phyloP scores from a whole-genome alignment of 2,329 filamentous ascomycete genomes.

The Penicillium concentricum region DNA sequence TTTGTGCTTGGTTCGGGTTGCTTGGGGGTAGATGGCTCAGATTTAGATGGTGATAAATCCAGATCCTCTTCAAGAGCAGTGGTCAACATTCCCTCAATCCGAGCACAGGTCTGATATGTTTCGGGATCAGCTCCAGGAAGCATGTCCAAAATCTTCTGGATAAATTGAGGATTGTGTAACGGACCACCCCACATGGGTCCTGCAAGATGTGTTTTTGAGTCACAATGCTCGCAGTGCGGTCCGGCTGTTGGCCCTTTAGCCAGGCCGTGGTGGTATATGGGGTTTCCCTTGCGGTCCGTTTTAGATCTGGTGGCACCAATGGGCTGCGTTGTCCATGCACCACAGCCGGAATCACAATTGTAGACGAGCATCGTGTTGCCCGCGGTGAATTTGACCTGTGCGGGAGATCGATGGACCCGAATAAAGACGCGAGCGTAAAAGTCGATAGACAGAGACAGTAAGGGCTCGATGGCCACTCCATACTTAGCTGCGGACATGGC shows the following conservation, averaged over 20 bases:
- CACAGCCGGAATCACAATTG: slow-evolving; percentile 85
- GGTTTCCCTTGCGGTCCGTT: slow-evolving; percentile 67
- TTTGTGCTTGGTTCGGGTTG: not conserved
- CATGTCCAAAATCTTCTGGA: slow-evolving; percentile 72
- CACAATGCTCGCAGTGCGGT: slow-evolving; percentile 76
- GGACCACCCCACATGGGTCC: slow-evolving; percentile 95
- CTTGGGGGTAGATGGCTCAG: slow-evolving; percentile 5
- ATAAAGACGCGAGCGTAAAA: slow-evolving; percentile 93
- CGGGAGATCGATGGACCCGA: slow-evolving; percentile 72
- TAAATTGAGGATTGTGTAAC: slow-evolving; percentile 79
- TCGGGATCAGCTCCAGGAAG: slow-evolving; percentile 65
- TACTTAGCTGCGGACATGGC: slow-evolving; percentile 79
- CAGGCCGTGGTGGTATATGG: slow-evolving; percentile 76
- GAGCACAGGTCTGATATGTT: slow-evolving; percentile 74
- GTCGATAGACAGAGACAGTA: slow-evolving; percentile 91
- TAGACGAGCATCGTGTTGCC: slow-evolving; percentile 93
- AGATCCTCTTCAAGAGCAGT: slow-evolving; percentile 77
- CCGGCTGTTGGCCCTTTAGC: slow-evolving; percentile 68
- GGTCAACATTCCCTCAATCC: slow-evolving; percentile 88
- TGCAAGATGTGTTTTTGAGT: slow-evolving; percentile 78
- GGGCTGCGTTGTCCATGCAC: slow-evolving; percentile 83
- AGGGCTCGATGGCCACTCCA: slow-evolving; percentile 82
- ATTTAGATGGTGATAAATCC: slow-evolving; percentile 21
- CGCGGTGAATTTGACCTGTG: slow-evolving; percentile 84
- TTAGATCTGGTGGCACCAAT: slow-evolving; percentile 68